These are phyloP conservation scores for Talaromyces stipitatus DNA, from an alignment of 495 filamentous ascomycete species.

Conservation along the genomic window DNA sequence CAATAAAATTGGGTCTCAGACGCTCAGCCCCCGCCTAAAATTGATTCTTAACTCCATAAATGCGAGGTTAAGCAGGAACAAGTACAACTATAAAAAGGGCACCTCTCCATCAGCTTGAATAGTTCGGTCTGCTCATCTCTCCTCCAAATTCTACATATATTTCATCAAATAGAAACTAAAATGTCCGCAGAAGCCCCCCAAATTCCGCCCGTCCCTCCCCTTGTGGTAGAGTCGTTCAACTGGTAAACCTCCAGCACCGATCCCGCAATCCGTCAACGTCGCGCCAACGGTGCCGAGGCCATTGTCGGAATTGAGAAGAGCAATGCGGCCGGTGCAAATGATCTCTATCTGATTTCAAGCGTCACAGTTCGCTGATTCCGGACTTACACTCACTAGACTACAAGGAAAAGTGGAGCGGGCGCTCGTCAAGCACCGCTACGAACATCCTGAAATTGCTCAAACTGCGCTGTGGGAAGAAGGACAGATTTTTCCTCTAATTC, in stretches of 20 bases:
- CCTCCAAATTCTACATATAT: too few relatives aligned
- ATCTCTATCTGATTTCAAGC: not conserved
- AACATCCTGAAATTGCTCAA: slow-evolving; percentile 1
- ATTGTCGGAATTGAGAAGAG: not conserved
- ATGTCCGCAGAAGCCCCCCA: not conserved
- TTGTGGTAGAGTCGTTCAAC: not conserved
- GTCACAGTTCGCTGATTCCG: not conserved
- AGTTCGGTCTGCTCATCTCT: too few relatives aligned
- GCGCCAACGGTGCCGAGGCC: not conserved
- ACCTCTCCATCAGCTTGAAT: too few relatives aligned
- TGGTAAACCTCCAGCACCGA: not conserved
- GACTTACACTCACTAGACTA: not conserved
- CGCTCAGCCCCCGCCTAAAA: too few relatives aligned
- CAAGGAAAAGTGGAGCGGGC: not conserved
- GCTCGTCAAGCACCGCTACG: not conserved
- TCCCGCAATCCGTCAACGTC: not conserved
- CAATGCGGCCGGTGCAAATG: not conserved
- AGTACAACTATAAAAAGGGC: too few relatives aligned
- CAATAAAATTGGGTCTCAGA: too few relatives aligned
- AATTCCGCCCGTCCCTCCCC: not conserved
- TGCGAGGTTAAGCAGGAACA: too few relatives aligned
- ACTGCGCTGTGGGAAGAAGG: not conserved
- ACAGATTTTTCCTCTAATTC: not conserved
- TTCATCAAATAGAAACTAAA: not conserved
- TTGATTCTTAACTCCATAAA: too few relatives aligned